Percentiles rank a stretch among this genome's conserved stretches.
phyloP scores from a whole-genome alignment of 192 early-diverging fungal genomes.

The Dissophora globulifera region DNA sequence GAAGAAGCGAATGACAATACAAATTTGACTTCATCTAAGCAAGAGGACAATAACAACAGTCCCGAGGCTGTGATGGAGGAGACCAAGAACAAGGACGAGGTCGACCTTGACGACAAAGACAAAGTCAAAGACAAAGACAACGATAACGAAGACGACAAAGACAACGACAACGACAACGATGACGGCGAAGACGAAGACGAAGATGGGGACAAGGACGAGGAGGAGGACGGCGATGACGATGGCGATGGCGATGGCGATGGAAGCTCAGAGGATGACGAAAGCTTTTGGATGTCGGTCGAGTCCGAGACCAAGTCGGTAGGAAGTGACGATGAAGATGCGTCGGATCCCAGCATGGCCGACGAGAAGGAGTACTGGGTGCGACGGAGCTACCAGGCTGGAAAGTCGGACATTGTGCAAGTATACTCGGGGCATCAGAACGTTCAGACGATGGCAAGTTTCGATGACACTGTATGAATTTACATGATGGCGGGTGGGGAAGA shows the following conservation, averaged over 20 bases:
- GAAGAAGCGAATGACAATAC: no score
- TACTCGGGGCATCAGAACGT: constrained; percentile 56
- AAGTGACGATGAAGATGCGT: not conserved
- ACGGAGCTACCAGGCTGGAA: constrained; percentile 16
- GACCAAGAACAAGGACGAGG: no score
- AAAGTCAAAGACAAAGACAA: no score
- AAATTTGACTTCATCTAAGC: no score
- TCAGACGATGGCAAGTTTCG: constrained; percentile 38
- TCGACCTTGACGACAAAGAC: no score
- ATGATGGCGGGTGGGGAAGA: no score
- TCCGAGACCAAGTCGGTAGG: not conserved
- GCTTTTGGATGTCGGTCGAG: not conserved
- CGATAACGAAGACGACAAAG: no score
- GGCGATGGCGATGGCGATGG: constrained; percentile 30
- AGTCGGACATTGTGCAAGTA: constrained; percentile 37
- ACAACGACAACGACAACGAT: no score
- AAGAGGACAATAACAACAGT: no score
- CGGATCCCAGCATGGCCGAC: not conserved
- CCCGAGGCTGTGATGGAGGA: no score
- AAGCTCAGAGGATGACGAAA: constrained; percentile 23
- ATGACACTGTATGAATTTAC: not conserved
- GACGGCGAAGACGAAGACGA: not conserved
- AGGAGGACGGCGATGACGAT: not conserved
- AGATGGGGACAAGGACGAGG: constrained; percentile 11
- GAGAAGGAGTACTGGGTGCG: constrained; percentile 28